Evolutionary conservation across 2,329 filamentous ascomycete genomes (phyloP), one percentile per base, ranked within the genome.

Genomic region (Cladosporium colombiae): DNA sequence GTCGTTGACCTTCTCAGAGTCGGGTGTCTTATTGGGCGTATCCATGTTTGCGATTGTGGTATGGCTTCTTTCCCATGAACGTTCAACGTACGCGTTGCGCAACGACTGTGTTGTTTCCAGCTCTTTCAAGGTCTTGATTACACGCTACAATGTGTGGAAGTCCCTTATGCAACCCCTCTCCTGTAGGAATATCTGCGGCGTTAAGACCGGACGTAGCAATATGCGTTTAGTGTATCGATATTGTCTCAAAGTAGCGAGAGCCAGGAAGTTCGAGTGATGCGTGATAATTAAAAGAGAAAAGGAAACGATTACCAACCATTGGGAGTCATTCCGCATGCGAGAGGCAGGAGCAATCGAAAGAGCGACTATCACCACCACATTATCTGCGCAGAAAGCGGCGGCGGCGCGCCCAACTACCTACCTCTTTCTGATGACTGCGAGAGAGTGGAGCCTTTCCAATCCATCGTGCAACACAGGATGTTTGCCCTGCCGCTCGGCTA

Each of bases 391-490:
- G 27, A 55, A 33, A 33, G 52, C 29, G 52, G 52, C 29, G 52
- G 52, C 52, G 25, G 52, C 52, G 29, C 52, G 4, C 25, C 44
- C 29, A 40, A 62, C 46, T 62, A 62, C 59, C 59, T 62, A 62
- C 59, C 59, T 52, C 46, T 52, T 62, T 29, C 27, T 33, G 60
- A 50, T 62, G 21, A 33, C 18, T 21, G 59, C 59, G 60, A 23
- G 31, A 52, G 25, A 62, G 60, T 62, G 60, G 60, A 62, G 60
- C 60, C 52, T 31, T 33, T 21, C 21, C 46, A 53, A 53, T 44
- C 60, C 60, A 62, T 62, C 60, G 60, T 49, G 46, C 40, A 46
- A 29, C 25, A n/a, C 31, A 49, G 29, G 59, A 35, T 21, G 46
- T 33, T 31, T 31, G n/a, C 23, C 21, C 37, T 29, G 55, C 55